Evolutionary conservation across 2,329 filamentous ascomycete genomes (phyloP).

Genomic region (Akanthomyces muscarius): DNA sequence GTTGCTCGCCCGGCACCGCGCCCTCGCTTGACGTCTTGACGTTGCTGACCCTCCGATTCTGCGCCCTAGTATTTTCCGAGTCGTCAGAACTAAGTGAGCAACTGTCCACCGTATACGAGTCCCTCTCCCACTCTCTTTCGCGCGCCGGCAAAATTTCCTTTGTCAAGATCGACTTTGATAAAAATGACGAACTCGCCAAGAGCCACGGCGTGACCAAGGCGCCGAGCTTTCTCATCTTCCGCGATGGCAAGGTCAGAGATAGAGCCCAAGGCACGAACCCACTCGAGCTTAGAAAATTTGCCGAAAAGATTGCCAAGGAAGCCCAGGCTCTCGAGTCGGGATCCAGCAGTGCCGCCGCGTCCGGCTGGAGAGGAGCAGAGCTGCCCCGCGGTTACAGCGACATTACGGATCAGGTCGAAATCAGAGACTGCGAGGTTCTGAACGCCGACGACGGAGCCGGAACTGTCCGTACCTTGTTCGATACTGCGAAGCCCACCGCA

Average conservation of each 20-base stretch:
- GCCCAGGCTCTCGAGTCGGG: slow-evolving; percentile 50
- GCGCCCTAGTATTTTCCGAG: slow-evolving; percentile 70
- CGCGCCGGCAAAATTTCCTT: slow-evolving; percentile 73
- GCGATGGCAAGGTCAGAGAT: slow-evolving; percentile 62
- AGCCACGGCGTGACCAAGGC: slow-evolving; percentile 72
- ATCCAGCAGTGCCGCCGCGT: slow-evolving; percentile 33
- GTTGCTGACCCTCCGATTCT: neutral
- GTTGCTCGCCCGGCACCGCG: neutral
- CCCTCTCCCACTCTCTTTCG: slow-evolving; percentile 67
- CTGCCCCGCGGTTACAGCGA: slow-evolving; percentile 79
- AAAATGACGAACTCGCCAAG: slow-evolving; percentile 67
- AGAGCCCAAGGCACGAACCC: slow-evolving; percentile 73
- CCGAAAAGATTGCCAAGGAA: slow-evolving; percentile 68
- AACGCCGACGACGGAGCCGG: slow-evolving; percentile 80
- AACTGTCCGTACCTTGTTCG: slow-evolving; percentile 69
- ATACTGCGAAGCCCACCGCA: slow-evolving; percentile 60
- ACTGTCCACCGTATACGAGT: slow-evolving; percentile 79
- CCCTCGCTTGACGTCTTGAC: neutral
- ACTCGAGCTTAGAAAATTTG: slow-evolving; percentile 62
- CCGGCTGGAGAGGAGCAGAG: slow-evolving; percentile 66
- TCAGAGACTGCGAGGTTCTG: slow-evolving; percentile 76
- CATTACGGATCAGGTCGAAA: slow-evolving; percentile 76
- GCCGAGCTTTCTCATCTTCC: slow-evolving; percentile 90
- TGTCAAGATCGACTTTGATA: slow-evolving; percentile 80
- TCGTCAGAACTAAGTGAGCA: slow-evolving; percentile 82